These are phyloP conservation scores for Komagataella phaffii DNA, from an alignment of 805 yeast genomes.

Conservation along the genomic window DNA sequence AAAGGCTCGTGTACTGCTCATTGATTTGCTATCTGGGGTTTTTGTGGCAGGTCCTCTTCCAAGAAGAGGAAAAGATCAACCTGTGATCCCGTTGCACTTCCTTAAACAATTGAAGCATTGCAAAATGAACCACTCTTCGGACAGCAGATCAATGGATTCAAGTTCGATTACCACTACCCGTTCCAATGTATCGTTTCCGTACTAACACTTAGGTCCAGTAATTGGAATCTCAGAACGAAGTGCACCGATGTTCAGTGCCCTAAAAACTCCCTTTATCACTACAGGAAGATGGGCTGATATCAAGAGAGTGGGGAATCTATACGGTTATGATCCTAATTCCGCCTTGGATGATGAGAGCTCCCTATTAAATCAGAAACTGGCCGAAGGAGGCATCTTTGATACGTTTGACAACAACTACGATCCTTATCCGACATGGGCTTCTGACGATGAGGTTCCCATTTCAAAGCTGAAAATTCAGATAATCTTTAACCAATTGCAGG, in stretches of 20 bases:
- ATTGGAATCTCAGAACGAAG: background rate
- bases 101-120: background rate
- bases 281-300: constrained; percentile 30
- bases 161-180: background rate
- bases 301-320: constrained; percentile 18
- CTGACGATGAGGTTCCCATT: constrained; percentile 29
- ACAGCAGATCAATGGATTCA: background rate
- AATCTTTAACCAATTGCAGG: constrained; percentile 45
- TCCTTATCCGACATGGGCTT: constrained; percentile 41
- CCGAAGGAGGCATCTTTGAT: constrained; percentile 27
- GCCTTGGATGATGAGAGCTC: background rate
- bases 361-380: constrained; percentile 8
- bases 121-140: background rate
- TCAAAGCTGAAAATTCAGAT: constrained; percentile 22
- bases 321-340: constrained; percentile 18
- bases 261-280: constrained; percentile 28
- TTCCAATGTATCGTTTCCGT: background rate
- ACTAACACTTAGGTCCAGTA: background rate
- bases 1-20: background rate
- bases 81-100: background rate
- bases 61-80: background rate
- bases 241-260: constrained; percentile 21
- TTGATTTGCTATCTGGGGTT: background rate
- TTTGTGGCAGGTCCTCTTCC: background rate
- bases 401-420: constrained; percentile 29